phyloP scores from a whole-genome alignment of 441 rosid genomes.

The Pelargonium australe region DNA sequence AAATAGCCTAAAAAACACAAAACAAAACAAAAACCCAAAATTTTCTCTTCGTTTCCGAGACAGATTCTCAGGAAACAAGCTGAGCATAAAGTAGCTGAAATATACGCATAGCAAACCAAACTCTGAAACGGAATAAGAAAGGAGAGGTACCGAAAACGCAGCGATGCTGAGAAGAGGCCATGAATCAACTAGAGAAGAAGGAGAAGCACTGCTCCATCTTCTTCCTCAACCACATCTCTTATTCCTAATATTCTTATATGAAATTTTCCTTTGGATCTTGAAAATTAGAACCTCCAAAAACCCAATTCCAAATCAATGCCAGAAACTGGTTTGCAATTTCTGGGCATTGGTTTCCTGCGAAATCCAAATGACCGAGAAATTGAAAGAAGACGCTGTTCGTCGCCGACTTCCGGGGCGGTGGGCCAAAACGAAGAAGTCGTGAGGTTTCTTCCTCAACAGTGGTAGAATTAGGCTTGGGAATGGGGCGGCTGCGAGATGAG shows the following conservation, averaged over 20 bases:
- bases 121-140: not conserved
- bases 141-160: conserved; percentile 78
- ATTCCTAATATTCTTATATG: no score
- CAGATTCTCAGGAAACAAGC: conserved; percentile 7
- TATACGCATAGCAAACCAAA: not conserved
- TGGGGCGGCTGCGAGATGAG: no score
- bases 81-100: not conserved
- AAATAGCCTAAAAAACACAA: not conserved
- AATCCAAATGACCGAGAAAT: no score
- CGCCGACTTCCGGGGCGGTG: no score
- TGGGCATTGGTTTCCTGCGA: not conserved
- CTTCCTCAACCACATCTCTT: conserved; percentile 27
- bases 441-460: no score
- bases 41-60: not conserved
- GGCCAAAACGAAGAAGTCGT: no score
- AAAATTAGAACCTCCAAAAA: not conserved
- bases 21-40: no score
- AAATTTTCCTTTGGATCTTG: not conserved
- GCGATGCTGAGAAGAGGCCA: conserved; percentile 92
- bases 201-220: conserved; percentile 63
- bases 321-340: not conserved
- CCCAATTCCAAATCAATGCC: not conserved
- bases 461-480: no score
- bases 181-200: conserved; percentile 45
- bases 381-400: no score